Evolutionary conservation across 176 grass and related monocot genomes (phyloP).

Genomic region (Canna indica): DNA sequence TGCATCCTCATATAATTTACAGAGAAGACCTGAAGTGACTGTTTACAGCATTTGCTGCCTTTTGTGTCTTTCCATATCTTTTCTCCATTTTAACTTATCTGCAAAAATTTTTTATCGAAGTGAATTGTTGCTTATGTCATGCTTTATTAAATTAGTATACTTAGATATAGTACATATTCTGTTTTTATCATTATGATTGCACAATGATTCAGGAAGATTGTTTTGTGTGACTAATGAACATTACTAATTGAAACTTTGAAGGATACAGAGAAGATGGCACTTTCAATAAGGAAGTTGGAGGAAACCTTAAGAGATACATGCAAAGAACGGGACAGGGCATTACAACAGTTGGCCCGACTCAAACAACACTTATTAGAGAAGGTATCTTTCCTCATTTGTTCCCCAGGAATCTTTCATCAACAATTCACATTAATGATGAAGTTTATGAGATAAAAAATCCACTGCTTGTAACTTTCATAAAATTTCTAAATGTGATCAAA

Average conservation of each 20-base stretch:
- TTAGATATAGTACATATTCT: neutral
- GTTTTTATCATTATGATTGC: constrained; percentile 8
- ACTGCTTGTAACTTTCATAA: neutral
- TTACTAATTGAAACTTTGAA: constrained; percentile 46
- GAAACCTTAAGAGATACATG: constrained; percentile 36
- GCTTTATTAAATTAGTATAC: neutral
- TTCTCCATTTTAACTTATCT: neutral
- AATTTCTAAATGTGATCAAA: neutral
- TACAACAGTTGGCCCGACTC: constrained; percentile 75
- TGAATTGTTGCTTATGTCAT: neutral
- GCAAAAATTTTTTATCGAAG: neutral
- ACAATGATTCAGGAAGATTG: constrained; percentile 7
- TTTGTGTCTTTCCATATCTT: neutral
- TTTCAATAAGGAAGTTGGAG: constrained; percentile 36
- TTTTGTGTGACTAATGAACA: constrained; percentile 30
- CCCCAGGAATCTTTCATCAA: neutral
- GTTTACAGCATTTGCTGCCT: neutral
- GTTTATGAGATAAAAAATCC: neutral
- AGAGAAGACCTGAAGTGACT: neutral
- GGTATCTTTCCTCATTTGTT: constrained; percentile 24
- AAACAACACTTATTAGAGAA: constrained; percentile 96
- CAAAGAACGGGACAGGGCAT: constrained; percentile 59
- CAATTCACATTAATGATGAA: neutral
- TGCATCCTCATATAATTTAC: neutral
- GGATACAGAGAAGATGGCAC: constrained; percentile 62